These are phyloP conservation scores for Avena sativa DNA, from an alignment of 176 grass and related monocot genomes.

Conservation along the genomic window DNA sequence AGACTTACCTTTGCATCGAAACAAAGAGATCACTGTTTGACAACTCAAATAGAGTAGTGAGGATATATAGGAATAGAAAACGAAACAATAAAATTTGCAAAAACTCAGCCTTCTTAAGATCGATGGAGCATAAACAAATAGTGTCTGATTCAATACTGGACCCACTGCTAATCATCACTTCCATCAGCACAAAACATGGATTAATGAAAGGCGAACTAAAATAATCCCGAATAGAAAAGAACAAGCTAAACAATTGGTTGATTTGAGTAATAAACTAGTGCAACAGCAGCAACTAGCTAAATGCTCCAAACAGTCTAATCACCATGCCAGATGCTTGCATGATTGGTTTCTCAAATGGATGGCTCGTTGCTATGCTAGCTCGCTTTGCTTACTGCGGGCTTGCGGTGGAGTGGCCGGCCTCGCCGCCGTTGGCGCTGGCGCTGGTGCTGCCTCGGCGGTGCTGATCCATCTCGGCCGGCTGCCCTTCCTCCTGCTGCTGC, in stretches of 20 bases:
- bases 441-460: constrained; percentile 32
- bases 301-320: constrained; percentile 45
- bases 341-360: constrained; percentile 18
- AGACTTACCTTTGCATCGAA: too few relatives aligned
- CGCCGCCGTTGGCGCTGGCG: constrained; percentile 49
- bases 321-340: constrained; percentile 42
- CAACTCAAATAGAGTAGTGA: neutral
- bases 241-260: constrained; percentile 61
- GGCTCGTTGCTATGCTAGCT: neutral
- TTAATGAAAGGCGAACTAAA: constrained; percentile 55
- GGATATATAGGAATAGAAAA: neutral
- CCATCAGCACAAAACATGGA: constrained; percentile 53
- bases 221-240: constrained; percentile 36
- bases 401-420: constrained; percentile 37
- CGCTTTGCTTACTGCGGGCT: constrained; percentile 58
- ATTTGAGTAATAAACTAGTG: constrained; percentile 47
- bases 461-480: constrained; percentile 35
- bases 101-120: constrained; percentile 13
- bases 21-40: too few relatives aligned
- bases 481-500: constrained; percentile 29
- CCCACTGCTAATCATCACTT: constrained; percentile 59
- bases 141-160: constrained; percentile 37
- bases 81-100: neutral
- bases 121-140: constrained; percentile 16
- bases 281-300: constrained; percentile 42